These are phyloP conservation scores for Kodamaea restingae DNA, from an alignment of 805 yeast genomes.

Conservation along the genomic window DNA sequence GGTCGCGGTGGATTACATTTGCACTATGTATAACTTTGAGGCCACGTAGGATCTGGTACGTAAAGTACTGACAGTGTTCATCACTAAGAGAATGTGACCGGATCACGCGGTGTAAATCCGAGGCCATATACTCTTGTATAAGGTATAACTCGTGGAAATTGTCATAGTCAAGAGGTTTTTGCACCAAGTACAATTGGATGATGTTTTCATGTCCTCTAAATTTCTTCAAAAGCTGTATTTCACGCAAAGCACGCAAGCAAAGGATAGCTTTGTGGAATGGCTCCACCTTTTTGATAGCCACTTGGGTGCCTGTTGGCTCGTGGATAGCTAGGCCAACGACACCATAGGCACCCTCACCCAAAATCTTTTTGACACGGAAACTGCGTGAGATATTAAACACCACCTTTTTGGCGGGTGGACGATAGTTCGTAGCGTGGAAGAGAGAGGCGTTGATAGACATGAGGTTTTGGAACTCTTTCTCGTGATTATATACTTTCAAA, in stretches of 20 bases:
- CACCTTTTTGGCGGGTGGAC: slow-evolving; percentile 1
- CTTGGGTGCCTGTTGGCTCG: slow-evolving; percentile 54
- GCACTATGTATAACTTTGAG: slow-evolving; percentile 69
- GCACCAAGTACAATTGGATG: slow-evolving; percentile 60
- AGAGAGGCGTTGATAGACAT: too few relatives aligned
- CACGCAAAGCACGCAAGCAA: slow-evolving; percentile 68
- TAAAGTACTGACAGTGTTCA: slow-evolving; percentile 67
- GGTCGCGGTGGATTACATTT: slow-evolving; percentile 69
- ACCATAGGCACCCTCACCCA: slow-evolving; percentile 85
- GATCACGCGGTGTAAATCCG: slow-evolving; percentile 65
- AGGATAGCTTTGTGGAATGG: slow-evolving; percentile 66
- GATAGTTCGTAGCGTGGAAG: too few relatives aligned
- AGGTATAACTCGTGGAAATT: slow-evolving; percentile 67
- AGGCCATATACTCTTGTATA: slow-evolving; percentile 75
- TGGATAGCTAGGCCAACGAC: slow-evolving; percentile 69
- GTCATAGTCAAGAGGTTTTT: slow-evolving; percentile 57
- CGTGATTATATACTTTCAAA: not conserved
- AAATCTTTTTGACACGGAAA: slow-evolving; percentile 53
- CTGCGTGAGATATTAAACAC: slow-evolving; percentile 62
- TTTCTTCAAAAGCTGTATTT: slow-evolving; percentile 59
- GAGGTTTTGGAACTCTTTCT: too few relatives aligned
- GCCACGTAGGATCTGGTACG: slow-evolving; percentile 67
- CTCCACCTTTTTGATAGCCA: slow-evolving; percentile 74
- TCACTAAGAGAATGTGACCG: slow-evolving; percentile 53
- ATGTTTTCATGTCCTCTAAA: slow-evolving; percentile 72